phyloP scores from a whole-genome alignment of 1,139 yeast genomes.

The Magnusiomyces starmeri region DNA sequence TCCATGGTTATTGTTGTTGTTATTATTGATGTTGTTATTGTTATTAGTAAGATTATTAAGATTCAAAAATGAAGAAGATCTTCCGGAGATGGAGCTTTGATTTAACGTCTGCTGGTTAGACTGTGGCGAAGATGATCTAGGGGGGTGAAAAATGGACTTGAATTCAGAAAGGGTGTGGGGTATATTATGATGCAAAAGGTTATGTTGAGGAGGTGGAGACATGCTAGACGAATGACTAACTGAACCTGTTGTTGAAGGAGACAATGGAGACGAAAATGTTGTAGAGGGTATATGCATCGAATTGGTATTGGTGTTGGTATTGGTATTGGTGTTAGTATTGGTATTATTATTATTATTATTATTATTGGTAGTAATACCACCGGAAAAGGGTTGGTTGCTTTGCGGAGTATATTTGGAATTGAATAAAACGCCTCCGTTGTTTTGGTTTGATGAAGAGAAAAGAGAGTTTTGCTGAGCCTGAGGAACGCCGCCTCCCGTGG shows the following conservation, averaged over 20 bases:
- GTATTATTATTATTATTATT: not conserved
- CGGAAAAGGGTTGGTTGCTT: no score
- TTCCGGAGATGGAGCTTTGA: not conserved
- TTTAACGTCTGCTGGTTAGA: no score
- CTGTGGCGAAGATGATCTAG: not conserved
- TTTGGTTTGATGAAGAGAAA: no score
- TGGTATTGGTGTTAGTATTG: not conserved
- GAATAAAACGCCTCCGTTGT: no score
- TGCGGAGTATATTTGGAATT: no score
- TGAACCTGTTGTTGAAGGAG: not conserved
- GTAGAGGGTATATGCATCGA: not conserved
- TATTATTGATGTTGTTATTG: no score
- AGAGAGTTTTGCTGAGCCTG: no score
- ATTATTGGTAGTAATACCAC: no score
- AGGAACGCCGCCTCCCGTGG: not conserved
- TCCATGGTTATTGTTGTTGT: no score
- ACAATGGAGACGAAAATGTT: not conserved
- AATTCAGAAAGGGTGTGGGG: conserved; percentile 3
- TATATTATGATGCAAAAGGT: no score
- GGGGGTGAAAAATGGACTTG: conserved; percentile 5
- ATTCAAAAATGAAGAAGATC: not conserved
- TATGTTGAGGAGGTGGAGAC: no score
- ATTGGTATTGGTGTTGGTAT: not conserved
- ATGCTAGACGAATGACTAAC: not conserved
- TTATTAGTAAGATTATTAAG: not conserved